Conservation (phyloP, 805 yeast genomes). For the Monosporozyma solicola region DNA sequence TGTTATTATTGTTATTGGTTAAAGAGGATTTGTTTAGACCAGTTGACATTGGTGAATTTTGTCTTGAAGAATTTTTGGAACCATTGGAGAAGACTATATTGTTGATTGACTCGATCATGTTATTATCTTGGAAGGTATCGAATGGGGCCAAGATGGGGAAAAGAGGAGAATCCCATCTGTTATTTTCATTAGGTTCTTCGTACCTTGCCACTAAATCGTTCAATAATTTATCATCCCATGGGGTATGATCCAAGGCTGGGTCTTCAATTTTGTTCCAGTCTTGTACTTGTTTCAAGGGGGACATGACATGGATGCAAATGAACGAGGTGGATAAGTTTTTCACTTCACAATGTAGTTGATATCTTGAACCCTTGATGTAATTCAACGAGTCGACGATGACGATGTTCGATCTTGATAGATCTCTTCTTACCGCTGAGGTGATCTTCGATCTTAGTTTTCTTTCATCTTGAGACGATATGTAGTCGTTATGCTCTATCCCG, state of each 20-base stretch:
- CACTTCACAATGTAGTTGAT: slow-evolving; percentile 90
- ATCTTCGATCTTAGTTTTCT: slow-evolving; percentile 77
- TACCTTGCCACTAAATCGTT: slow-evolving; percentile 70
- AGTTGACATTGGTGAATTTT: background rate
- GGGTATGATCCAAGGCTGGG: background rate
- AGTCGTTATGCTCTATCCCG: slow-evolving; percentile 60
- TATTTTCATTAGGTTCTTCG: slow-evolving; percentile 83
- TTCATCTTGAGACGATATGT: slow-evolving; percentile 65
- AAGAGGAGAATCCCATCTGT: slow-evolving; percentile 92
- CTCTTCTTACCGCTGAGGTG: slow-evolving; percentile 82
- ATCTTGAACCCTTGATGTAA: slow-evolving; percentile 91
- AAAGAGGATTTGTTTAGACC: background rate
- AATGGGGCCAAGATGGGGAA: slow-evolving; percentile 46
- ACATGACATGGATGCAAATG: slow-evolving; percentile 71
- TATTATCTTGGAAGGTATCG: slow-evolving; percentile 21
- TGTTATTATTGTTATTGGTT: slow-evolving; percentile 24
- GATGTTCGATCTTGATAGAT: slow-evolving; percentile 54
- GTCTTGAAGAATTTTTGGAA: slow-evolving; percentile 3
- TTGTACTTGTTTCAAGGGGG: slow-evolving; percentile 51
- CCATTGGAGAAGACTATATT: slow-evolving; percentile 38
- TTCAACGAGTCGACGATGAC: slow-evolving; percentile 81
- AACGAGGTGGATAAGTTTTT: slow-evolving; percentile 74
- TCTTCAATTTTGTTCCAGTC: slow-evolving; percentile 11
- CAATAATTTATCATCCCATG: slow-evolving; percentile 60
- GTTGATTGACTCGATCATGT: slow-evolving; percentile 55